phyloP scores from a whole-genome alignment of 1,139 yeast species.

The Meyerozyma athensensis region DNA sequence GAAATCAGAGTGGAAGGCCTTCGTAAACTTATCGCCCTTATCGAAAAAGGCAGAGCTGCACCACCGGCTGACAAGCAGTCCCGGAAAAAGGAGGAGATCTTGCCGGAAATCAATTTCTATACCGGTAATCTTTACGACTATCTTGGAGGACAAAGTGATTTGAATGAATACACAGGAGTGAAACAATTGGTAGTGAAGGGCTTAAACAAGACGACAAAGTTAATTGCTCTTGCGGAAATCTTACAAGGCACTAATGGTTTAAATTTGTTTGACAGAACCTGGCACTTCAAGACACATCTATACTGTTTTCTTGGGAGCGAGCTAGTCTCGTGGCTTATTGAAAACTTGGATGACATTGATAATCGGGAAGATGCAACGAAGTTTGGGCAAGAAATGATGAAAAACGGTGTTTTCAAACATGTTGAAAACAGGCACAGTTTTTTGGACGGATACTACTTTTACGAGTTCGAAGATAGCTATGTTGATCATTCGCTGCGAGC shows the following conservation, averaged over 20 bases:
- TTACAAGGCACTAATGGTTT: conserved; percentile 59
- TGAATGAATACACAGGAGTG: conserved; percentile 32
- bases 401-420: conserved; percentile 66
- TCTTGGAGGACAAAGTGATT: conserved; percentile 44
- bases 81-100: conserved; percentile 45
- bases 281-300: conserved; percentile 84
- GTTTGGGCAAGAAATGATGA: conserved; percentile 76
- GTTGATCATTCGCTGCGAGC: conserved; percentile 28
- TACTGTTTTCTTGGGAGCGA: conserved; percentile 85
- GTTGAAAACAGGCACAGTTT: conserved; percentile 82
- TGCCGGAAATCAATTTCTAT: conserved; percentile 78
- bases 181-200: conserved; percentile 24
- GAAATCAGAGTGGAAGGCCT: conserved; percentile 87
- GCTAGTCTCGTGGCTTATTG: conserved; percentile 78
- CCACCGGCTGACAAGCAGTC: conserved; percentile 33
- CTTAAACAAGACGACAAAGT: conserved; percentile 32
- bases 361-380: conserved; percentile 77
- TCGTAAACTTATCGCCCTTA: conserved; percentile 59
- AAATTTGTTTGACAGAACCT: conserved; percentile 68
- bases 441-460: conserved; percentile 89
- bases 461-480: conserved; percentile 62
- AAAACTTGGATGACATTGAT: conserved; percentile 72
- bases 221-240: conserved; percentile 53
- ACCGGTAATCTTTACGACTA: conserved; percentile 80
- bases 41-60: conserved; percentile 55